phyloP scores from a whole-genome alignment of 2,329 filamentous ascomycete species.

The Elsinoe ampelina region DNA sequence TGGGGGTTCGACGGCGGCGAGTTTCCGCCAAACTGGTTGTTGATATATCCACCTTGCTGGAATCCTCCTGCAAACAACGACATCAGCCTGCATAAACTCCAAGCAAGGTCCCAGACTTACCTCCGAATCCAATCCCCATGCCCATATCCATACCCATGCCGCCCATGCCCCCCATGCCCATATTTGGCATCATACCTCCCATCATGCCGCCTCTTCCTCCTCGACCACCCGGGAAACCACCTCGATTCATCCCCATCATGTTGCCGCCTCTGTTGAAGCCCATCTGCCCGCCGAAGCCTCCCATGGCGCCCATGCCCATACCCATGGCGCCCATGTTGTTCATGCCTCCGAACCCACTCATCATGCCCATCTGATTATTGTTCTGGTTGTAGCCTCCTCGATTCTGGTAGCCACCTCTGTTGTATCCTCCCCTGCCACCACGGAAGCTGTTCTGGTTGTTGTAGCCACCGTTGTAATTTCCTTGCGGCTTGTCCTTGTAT shows the following conservation, averaged over 20 bases:
- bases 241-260: constrained; percentile 16
- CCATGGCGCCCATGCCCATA: constrained; percentile 15
- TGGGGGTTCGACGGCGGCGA: constrained; percentile 15
- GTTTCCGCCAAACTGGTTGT: constrained; percentile 54
- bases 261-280: constrained; percentile 15
- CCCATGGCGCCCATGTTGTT: constrained; percentile 26
- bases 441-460: constrained; percentile 34
- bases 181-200: constrained; percentile 28
- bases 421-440: constrained; percentile 24
- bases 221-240: constrained; percentile 21
- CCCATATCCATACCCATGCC: constrained; percentile 36
- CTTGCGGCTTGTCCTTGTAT: constrained; percentile 44
- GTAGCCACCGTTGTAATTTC: constrained; percentile 32
- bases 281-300: constrained; percentile 3
- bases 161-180: constrained; percentile 30
- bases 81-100: constrained; percentile 13
- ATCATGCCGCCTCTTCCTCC: constrained; percentile 45
- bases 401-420: constrained; percentile 20
- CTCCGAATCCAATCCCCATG: constrained; percentile 39
- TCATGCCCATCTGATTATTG: constrained; percentile 17
- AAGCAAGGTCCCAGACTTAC: constrained; percentile 15
- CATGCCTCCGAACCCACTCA: constrained; percentile 25
- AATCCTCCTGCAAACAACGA: constrained; percentile 53
- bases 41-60: constrained; percentile 62
- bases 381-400: constrained; percentile 17